Percentiles rank a stretch among this genome's conserved stretches.
phyloP scores from a whole-genome alignment of 75 land plant species.

The Pinus taeda region DNA sequence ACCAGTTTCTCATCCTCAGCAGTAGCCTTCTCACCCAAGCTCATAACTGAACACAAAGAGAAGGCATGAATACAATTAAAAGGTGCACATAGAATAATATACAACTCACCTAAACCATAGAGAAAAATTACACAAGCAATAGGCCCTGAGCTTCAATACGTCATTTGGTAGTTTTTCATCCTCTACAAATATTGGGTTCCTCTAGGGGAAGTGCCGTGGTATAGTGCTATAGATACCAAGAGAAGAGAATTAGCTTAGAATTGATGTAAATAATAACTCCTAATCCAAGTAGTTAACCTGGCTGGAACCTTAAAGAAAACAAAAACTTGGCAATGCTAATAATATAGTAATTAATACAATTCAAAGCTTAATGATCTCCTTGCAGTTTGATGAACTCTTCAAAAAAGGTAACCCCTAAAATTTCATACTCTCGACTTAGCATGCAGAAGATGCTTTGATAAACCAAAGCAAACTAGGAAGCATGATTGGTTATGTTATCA shows the following conservation, averaged over 20 bases:
- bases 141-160: background rate
- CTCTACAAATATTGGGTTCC: background rate
- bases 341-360: too few relatives aligned
- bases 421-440: too few relatives aligned
- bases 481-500: too few relatives aligned
- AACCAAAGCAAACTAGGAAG: too few relatives aligned
- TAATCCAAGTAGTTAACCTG: background rate
- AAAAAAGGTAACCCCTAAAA: too few relatives aligned
- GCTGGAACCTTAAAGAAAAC: background rate
- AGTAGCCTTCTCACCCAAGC: constrained; percentile 75
- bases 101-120: background rate
- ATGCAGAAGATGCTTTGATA: too few relatives aligned
- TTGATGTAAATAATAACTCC: background rate
- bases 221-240: background rate
- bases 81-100: background rate
- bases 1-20: constrained; percentile 70
- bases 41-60: constrained; percentile 50
- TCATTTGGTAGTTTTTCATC: constrained; percentile 4
- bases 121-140: background rate
- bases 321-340: background rate
- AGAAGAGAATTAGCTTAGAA: background rate
- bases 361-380: too few relatives aligned
- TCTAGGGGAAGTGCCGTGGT: background rate
- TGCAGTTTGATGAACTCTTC: too few relatives aligned
- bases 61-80: background rate